phyloP scores from a whole-genome alignment of 2,329 filamentous ascomycete genomes.

The Sarocladiaceae sp. region DNA sequence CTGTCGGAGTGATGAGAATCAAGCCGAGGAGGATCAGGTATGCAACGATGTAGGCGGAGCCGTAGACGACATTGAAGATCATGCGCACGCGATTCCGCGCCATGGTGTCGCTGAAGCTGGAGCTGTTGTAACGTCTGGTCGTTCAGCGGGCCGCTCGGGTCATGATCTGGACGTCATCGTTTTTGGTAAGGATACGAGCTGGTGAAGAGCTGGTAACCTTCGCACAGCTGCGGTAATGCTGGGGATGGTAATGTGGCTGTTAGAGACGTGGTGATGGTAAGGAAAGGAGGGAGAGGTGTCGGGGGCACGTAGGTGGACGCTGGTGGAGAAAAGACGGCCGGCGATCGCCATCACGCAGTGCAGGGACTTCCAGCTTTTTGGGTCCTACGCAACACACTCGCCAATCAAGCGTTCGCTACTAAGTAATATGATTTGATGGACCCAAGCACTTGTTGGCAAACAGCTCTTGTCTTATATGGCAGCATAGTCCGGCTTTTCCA shows the following conservation, averaged over 20 bases:
- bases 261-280: conserved; percentile 1
- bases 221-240: not conserved
- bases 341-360: conserved; percentile 4
- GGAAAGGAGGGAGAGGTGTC: not conserved
- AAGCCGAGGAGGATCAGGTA: conserved; percentile 67
- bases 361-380: no score
- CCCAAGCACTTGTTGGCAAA: no score
- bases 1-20: conserved; percentile 72
- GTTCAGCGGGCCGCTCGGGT: not conserved
- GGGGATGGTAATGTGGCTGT: not conserved
- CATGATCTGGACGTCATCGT: conserved; percentile 5
- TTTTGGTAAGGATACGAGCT: conserved; percentile 4
- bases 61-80: conserved; percentile 76
- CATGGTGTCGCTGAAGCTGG: conserved; percentile 27
- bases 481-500: no score
- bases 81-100: conserved; percentile 18
- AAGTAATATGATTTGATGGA: no score
- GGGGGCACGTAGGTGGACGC: not conserved
- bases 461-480: no score
- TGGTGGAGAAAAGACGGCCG: not conserved
- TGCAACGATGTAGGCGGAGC: conserved; percentile 68
- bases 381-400: no score
- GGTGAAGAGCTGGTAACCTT: not conserved
- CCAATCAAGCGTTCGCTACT: not conserved
- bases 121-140: not conserved